Evolutionary conservation across 805 yeast species (phyloP), one percentile per base, ranked within the genome.

Genomic region (Lachancea fermentati): DNA sequence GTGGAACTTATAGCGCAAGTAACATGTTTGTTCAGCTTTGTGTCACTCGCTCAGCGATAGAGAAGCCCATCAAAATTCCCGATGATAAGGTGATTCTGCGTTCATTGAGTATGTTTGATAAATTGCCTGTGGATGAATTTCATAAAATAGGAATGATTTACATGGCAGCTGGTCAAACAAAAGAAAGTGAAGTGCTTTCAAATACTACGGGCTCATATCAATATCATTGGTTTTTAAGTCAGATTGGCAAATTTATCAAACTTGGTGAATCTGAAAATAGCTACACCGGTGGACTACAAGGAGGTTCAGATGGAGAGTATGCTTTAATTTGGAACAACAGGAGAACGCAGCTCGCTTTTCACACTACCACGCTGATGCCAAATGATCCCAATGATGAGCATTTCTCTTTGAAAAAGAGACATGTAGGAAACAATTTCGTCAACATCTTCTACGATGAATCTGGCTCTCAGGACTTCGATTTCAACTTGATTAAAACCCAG

Each of bases 301-400:
- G 78, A 1, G 80, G 72, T 36, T 71, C 71, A 44, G 81, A 81
- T 48, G 96, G 96, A 5, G 78, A 81, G 44, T 81, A 65, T 52
- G 85, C 93, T 0, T 64, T 81, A 39, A 75, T 76, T 36, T 84
- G 91, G 87, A 71, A 74, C 36, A 84, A 82, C 47, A 78, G 81
- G 54, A 75, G 76, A 25, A 69, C 78, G 1, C 95, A 86, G 52
- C 62, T 85, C 31, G 73, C 85, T 7, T 87, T 76, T 59, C 96
- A 87, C 57, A 75, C 85, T 7, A 79, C 88, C 2, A 85, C 95
- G 0, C 60, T 87, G 72, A 87, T 87, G 95, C 87, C 89, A 2
- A 67, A 71, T 36, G 50, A 48, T 29, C 44, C 39, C 16, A 59
- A 52, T 2, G 82, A 80, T 47, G 55, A 58, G 3, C 52, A 55